Evolutionary conservation across 352 stramenopile species (phyloP).

Genomic region (Plasmopara muralis): DNA sequence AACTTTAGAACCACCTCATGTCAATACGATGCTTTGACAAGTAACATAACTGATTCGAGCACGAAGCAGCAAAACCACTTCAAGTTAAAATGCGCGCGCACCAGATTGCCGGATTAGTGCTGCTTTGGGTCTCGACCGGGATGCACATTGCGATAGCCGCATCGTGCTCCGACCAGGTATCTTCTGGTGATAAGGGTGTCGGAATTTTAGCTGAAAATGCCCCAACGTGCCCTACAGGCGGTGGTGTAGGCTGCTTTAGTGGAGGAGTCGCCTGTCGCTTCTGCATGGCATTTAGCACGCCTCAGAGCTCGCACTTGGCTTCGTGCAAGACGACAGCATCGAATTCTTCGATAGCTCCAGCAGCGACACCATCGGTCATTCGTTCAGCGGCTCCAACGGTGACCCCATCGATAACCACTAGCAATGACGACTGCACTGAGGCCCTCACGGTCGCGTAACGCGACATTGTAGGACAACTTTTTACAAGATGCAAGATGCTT

Average conservation of each 20-base stretch:
- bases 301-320: constrained; percentile 20
- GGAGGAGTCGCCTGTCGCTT: constrained; percentile 15
- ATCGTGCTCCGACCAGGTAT: constrained; percentile 23
- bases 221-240: constrained; percentile 13
- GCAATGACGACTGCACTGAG: constrained; percentile 13
- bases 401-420: constrained; percentile 1
- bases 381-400: neutral
- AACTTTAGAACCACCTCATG: constrained; percentile 16
- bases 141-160: constrained; percentile 11
- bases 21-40: neutral
- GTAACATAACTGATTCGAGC: constrained; percentile 9
- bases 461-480: too few relatives aligned
- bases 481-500: too few relatives aligned
- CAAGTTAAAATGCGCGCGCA: constrained; percentile 20
- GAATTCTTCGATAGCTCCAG: constrained; percentile 8
- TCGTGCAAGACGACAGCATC: constrained; percentile 11
- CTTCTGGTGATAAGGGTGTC: constrained; percentile 22
- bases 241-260: constrained; percentile 32
- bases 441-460: constrained; percentile 10
- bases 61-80: constrained; percentile 1
- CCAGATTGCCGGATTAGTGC: constrained; percentile 12
- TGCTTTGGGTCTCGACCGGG: constrained; percentile 21
- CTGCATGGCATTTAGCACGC: constrained; percentile 21
- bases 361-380: neutral
- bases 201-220: constrained; percentile 29